A percentile compares a stretch with the other conserved stretches of the same genome.
phyloP scores from a whole-genome alignment of 805 yeast species.

The Suhomyces vadensis region DNA sequence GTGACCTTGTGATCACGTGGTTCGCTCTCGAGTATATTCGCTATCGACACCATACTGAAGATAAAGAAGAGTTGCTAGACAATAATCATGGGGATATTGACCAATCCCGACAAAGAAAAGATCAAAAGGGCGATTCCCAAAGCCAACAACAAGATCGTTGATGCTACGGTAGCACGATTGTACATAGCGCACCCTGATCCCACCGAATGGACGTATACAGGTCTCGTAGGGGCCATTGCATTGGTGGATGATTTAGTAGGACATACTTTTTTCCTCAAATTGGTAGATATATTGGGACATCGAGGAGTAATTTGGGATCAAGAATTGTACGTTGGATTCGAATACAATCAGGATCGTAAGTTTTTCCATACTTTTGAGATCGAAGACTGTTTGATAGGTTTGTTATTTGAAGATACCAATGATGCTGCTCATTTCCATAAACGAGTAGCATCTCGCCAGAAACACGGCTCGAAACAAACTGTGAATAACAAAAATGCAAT shows the following conservation, averaged over 20 bases:
- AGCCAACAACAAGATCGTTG: constrained; percentile 81
- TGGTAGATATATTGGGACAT: constrained; percentile 80
- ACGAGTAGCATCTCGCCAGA: constrained; percentile 70
- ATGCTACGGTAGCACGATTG: constrained; percentile 85
- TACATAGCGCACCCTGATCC: constrained; percentile 89
- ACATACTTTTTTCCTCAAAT: constrained; percentile 84
- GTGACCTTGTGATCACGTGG: neutral
- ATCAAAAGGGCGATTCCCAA: constrained; percentile 89
- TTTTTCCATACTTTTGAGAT: constrained; percentile 94
- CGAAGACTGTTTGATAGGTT: constrained; percentile 85
- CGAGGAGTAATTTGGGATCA: constrained; percentile 97
- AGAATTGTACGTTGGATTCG: constrained; percentile 84
- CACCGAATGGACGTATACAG: constrained; percentile 82
- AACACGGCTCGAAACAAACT: constrained; percentile 86
- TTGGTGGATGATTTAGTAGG: constrained; percentile 93
- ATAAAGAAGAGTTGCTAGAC: neutral
- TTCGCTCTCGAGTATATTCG: too few relatives aligned
- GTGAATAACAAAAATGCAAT: constrained; percentile 84
- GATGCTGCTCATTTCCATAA: constrained; percentile 89
- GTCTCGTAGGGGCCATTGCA: constrained; percentile 82
- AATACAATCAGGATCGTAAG: constrained; percentile 89
- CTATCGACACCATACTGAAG: too few relatives aligned
- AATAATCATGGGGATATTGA: constrained; percentile 36
- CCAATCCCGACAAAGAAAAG: constrained; percentile 74
- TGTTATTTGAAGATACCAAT: constrained; percentile 81